Evolutionary conservation across 148 eudicot genomes (phyloP).

Genomic region (Oxyria digyna): DNA sequence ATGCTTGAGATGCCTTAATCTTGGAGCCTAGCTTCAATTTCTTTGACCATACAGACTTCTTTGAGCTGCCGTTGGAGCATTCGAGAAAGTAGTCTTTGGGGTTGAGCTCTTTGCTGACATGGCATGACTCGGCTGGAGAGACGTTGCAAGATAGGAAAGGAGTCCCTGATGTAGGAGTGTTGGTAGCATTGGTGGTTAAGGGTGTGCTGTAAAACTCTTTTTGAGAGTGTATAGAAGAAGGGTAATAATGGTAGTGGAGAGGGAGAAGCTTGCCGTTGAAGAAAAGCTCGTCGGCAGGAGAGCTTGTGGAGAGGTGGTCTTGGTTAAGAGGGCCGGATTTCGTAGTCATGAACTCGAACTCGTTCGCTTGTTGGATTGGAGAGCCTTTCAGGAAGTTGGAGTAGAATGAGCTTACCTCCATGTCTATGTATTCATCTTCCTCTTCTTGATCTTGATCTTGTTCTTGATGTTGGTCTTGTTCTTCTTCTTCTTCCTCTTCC

Average conservation of each 20-base stretch:
- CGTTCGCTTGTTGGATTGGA: constrained; percentile 17
- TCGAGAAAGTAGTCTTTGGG: constrained; percentile 39
- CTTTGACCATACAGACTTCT: constrained; percentile 42
- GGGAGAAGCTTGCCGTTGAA: constrained; percentile 73
- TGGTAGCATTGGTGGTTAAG: constrained; percentile 22
- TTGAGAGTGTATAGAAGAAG: background rate
- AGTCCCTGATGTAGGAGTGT: constrained; percentile 23
- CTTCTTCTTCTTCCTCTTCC: background rate
- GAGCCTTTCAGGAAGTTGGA: constrained; percentile 24
- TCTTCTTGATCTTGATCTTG: constrained; percentile 15
- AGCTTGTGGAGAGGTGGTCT: constrained; percentile 27
- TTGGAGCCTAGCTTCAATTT: constrained; percentile 44
- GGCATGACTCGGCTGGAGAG: constrained; percentile 52
- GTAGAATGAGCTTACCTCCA: constrained; percentile 48
- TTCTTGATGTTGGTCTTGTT: background rate
- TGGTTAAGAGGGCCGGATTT: constrained; percentile 25
- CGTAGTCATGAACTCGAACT: constrained; percentile 75
- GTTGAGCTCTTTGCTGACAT: constrained; percentile 41
- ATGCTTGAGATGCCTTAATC: constrained; percentile 31
- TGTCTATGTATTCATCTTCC: constrained; percentile 72
- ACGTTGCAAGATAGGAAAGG: constrained; percentile 64
- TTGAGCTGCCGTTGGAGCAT: constrained; percentile 13
- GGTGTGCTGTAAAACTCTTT: constrained; percentile 45
- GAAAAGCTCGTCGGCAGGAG: constrained; percentile 79
- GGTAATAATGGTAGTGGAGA: constrained; percentile 47